These are phyloP conservation scores for Thalassiosira mediterranea DNA, from an alignment of 352 stramenopile species.

Conservation along the genomic window DNA sequence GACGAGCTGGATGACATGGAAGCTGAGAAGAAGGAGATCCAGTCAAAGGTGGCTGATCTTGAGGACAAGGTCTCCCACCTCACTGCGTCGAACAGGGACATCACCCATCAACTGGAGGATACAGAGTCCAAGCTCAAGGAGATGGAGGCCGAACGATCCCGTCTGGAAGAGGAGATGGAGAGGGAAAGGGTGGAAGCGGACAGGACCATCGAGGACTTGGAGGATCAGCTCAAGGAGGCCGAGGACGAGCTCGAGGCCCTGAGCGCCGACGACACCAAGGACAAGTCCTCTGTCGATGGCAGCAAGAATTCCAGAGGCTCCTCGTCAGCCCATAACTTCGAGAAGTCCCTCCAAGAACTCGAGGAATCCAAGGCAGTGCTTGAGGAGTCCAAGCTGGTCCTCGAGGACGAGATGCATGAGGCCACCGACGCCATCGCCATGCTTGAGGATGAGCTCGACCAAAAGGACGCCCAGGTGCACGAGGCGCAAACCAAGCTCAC, in stretches of 20 bases:
- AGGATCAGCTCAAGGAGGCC: not conserved
- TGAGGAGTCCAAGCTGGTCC: slow-evolving; percentile 18
- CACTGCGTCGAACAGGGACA: not conserved
- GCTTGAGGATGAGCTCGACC: slow-evolving; percentile 42
- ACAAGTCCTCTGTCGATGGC: no score
- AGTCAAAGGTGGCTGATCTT: not conserved
- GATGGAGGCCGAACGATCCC: not conserved
- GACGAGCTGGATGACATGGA: no score
- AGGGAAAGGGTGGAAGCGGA: not conserved
- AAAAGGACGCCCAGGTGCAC: slow-evolving; percentile 33
- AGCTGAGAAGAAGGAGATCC: no score
- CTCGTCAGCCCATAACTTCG: no score
- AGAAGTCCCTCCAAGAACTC: no score
- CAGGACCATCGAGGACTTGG: not conserved
- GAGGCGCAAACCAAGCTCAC: slow-evolving; percentile 11
- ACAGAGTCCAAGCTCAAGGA: no score
- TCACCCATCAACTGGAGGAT: not conserved
- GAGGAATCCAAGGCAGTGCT: no score
- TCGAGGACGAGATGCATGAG: slow-evolving; percentile 33
- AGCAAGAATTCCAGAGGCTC: no score
- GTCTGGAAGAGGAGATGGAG: slow-evolving; percentile 1
- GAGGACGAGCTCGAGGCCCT: not conserved
- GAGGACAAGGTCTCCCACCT: not conserved
- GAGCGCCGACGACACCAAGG: not conserved
- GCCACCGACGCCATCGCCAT: slow-evolving; percentile 30